Base-by-base conservation (phyloP, 2,329 filamentous ascomycete species). In the Harringtonia aguacate region DNA sequence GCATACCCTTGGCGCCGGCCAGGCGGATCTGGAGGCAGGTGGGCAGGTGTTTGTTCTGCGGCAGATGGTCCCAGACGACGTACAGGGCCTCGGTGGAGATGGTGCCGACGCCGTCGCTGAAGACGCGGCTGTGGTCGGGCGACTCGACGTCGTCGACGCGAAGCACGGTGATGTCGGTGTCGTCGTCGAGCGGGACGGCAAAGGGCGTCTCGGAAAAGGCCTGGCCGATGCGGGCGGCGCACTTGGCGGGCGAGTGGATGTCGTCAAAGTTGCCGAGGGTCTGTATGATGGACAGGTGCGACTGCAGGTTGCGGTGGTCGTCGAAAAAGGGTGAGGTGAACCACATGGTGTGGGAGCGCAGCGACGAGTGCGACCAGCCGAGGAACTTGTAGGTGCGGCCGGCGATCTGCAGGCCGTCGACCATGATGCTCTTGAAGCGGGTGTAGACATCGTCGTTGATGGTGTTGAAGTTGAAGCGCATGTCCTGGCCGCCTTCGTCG, bases 101-200 rank as follows among this genome's bases (percentile, higher is more conserved):
- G 0, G 78, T 86, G 0, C 86, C 86, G 1, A 86, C 81, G 1
- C 86, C 86, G 55, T 92, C 86, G 48, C 82, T 88, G 56, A 92
- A 94, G 0, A 80, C 69, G 5, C 79, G 70, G 0, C 60, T 64
- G 12, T 72, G 61, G 28, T 66, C 62, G 0, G 39, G 36, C 2
- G 64, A 72, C 46, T 70, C 65, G 2, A 86, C 64, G 46, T 85
- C 79, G 0, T 56, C 50, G 1, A 79, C 68, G 2, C 47, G 36
- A 1, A 47, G 39, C 7, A 58, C 52, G 1, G 20, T 52, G 42
- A 72, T 68, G 1, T 49, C 24, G 24, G 24, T 48, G 14, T 58
- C 52, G 42, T 62, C 61, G 29, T 59, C 27, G 14, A 81, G 59
- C 0, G 68, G 58, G 0, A 89, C 63, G 0, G 82, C 75, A 35